Base-by-base conservation (phyloP, 2,329 filamentous ascomycete genomes). In the Talaromyces amestolkiae region DNA sequence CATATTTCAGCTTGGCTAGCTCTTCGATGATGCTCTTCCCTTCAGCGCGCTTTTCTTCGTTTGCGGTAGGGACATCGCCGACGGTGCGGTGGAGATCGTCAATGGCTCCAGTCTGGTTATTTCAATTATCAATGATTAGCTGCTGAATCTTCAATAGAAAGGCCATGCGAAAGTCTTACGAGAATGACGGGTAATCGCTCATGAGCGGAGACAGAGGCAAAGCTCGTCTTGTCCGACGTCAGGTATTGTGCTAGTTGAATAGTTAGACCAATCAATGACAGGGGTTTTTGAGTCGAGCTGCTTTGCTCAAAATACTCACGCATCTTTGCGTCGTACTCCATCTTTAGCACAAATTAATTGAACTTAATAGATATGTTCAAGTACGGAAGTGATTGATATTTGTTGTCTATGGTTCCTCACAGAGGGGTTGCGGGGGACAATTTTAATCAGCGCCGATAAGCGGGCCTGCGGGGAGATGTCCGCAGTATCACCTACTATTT, bases 171-270 rank as follows among this genome's bases (percentile, higher is more conserved):
- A 43, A 45, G 15, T 7, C 86, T 76, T 72, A 96, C 92, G 72
- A 99, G 81, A 75, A 99, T 99, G 65, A 97, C 84, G 17, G 95
- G 95, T 95, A 94, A 99, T 77, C 95, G 86, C 70, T 93, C 89
- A 73, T 90, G 86, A 39, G 92, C 94, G 9, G 95, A 97, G 67
- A 89, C 84, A 78, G 89, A 92, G 61, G 91, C 95, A 76, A 98
- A 98, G 58, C 93, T 97, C 49, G 85, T 91, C 73, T 86, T 87
- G 81, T 98, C 93, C 72, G 85, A 88, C 43, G 93, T 98, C 71
- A 84, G 85, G 77, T 90, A 96, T 67, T 87, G 88, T 56, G 89
- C 91, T 96, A 66, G 33, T 43, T 58, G 70, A 61, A 69, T 60
- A 41, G 67, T 49, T 41, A 64, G 31, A 33, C 22, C n/a, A 24